Percentiles rank a stretch among this genome's conserved stretches.
Evolutionary conservation across 192 early-diverging fungal species (phyloP).

Genomic region (Mortierella antarctica): DNA sequence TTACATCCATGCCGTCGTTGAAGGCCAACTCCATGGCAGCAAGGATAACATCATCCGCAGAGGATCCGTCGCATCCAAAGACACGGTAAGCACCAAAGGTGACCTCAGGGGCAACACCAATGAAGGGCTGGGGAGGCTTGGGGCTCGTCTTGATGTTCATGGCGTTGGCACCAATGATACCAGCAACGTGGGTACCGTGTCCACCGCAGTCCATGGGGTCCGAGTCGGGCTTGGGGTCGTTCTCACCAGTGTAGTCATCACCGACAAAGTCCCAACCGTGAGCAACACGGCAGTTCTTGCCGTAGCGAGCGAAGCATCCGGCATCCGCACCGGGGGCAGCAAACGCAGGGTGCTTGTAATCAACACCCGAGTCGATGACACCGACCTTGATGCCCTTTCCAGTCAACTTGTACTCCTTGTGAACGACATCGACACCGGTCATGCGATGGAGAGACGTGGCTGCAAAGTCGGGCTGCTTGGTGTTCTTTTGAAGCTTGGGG

Average conservation of each 20-base stretch:
- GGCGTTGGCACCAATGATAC: constrained; percentile 78
- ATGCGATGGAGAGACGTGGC: constrained; percentile 51
- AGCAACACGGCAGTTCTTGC: constrained; percentile 63
- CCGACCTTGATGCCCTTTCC: constrained; percentile 62
- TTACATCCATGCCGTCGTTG: constrained; percentile 70
- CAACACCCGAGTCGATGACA: constrained; percentile 69
- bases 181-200: constrained; percentile 74
- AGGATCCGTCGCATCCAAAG: constrained; percentile 79
- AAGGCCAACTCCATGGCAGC: constrained; percentile 81
- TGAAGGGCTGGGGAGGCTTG: constrained; percentile 54
- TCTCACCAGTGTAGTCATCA: constrained; percentile 34
- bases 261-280: constrained; percentile 75
- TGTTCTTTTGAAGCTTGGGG: constrained; percentile 20
- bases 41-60: constrained; percentile 77
- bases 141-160: constrained; percentile 34
- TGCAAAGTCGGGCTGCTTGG: constrained; percentile 19
- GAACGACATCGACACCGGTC: constrained; percentile 56
- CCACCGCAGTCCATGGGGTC: constrained; percentile 72
- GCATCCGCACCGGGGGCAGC: constrained; percentile 50
- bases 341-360: constrained; percentile 70
- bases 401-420: constrained; percentile 49
- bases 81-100: constrained; percentile 85
- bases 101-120: constrained; percentile 87
- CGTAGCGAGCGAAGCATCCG: constrained; percentile 69
- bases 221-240: constrained; percentile 57